These are phyloP conservation scores for Bjerkandera adusta DNA, from an alignment of 1,284 basidiomycete species.

Conservation along the genomic window DNA sequence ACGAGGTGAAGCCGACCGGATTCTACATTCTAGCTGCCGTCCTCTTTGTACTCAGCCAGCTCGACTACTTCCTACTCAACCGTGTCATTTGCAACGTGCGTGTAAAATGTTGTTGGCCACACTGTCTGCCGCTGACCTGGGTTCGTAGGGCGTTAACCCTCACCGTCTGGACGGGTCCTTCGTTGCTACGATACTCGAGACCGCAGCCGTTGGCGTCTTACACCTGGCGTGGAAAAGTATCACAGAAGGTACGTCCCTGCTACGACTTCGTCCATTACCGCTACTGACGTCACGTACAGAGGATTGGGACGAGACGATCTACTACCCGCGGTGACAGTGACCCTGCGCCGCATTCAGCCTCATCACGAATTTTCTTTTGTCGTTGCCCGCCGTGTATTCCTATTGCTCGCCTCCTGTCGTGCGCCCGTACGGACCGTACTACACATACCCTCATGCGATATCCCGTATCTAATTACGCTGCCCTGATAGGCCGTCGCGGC, in stretches of 20 bases:
- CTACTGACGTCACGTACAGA: conserved; percentile 22
- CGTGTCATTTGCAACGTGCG: conserved; percentile 75
- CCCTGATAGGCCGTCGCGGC: too few species aligned
- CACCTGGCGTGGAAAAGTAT: conserved; percentile 82
- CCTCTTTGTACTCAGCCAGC: conserved; percentile 72
- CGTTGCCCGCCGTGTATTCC: not conserved
- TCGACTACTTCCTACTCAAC: conserved; percentile 75
- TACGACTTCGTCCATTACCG: conserved; percentile 2
- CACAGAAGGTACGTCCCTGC: conserved; percentile 66
- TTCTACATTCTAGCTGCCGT: conserved; percentile 65
- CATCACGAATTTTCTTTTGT: too few species aligned
- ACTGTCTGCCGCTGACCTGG: not conserved
- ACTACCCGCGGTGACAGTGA: conserved; percentile 17
- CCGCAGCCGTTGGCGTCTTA: conserved; percentile 64
- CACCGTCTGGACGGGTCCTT: conserved; percentile 78
- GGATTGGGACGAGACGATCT: conserved; percentile 36
- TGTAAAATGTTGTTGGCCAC: conserved; percentile 20
- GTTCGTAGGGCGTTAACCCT: conserved; percentile 20
- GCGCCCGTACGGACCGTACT: too few species aligned
- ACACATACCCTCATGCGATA: too few species aligned
- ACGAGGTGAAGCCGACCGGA: conserved; percentile 71
- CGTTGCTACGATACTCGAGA: conserved; percentile 75
- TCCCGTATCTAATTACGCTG: too few species aligned
- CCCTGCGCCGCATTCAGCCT: not conserved
- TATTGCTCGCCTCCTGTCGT: not conserved